Evolutionary conservation across 208 protist genomes (phyloP).

Genomic region (Trichomonas vaginalis): DNA sequence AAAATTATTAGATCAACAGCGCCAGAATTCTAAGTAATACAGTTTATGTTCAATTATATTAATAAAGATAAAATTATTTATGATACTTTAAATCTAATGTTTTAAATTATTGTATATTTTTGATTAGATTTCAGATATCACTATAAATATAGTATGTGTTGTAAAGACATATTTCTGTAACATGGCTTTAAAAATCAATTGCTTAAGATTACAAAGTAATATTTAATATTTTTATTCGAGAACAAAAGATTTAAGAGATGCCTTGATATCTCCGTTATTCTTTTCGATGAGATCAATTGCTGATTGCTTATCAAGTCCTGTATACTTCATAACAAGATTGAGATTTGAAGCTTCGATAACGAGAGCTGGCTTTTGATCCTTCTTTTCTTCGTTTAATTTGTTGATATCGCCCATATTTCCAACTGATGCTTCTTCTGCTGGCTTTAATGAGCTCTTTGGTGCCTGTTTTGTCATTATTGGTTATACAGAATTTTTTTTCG

Average conservation of each 20-base stretch:
- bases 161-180: too few species aligned
- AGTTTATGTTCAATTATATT: too few species aligned
- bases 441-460: not conserved
- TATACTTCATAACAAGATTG: not conserved
- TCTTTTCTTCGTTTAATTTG: not conserved
- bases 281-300: not conserved
- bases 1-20: not conserved
- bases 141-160: too few species aligned
- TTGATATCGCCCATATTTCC: not conserved
- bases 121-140: too few species aligned
- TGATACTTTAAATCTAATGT: too few species aligned
- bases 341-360: not conserved
- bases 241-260: not conserved
- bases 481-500: too few species aligned
- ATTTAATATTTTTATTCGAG: not conserved
- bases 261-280: not conserved
- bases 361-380: not conserved
- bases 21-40: too few species aligned
- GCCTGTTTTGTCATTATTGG: not conserved
- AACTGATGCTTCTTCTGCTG: not conserved
- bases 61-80: too few species aligned
- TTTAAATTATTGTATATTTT: too few species aligned
- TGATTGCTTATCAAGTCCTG: not conserved
- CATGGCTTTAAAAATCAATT: too few species aligned
- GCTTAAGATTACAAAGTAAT: too few species aligned